Evolutionary conservation across 345 rosid species (phyloP), one percentile per base, ranked within the genome.

Genomic region (Pugionium cornutum): DNA sequence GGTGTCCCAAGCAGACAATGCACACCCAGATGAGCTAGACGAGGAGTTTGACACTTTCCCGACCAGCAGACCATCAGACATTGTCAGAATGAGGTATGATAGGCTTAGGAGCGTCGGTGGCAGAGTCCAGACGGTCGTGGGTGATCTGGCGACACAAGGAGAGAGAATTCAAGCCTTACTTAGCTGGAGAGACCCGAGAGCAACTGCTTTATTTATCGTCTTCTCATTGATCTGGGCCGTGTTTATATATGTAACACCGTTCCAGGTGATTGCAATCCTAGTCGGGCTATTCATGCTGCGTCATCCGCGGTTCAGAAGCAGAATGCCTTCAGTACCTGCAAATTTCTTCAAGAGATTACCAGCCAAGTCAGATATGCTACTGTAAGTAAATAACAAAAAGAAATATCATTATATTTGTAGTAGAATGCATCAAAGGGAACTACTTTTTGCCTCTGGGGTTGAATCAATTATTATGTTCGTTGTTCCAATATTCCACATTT

Each of bases 341-440:
- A 94, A 94, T 66, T 94, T 91, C 91, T 94, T 94, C 95, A 85
- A 91, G 70, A 80, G 99, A 75, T 78, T 94, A 78, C 99, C 99
- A 3, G 77, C 96, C 26, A 86, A 87, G 83, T 72, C 96, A 53
- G 99, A 94, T 68, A 77, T 82, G 85, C 79, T 94, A 57, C 77
- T 94, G 50, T 94, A 78, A 86, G 68, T 53, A 30, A 52, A 58
- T 45, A 10, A 50, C 36, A 34, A 34, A 40, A 7, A 37, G n/a
- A 55, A 51, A 36, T 6, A 53, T 58, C 48, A 27, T 67, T 55
- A 58, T 68, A 34, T 53, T 55, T 67, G 55, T 53, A 54, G 62
- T 61, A 54, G 64, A 41, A 53, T 74, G 72, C 61, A 57, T 26
- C 37, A 56, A 46, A 30, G 34, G 44, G 44, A 4, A 60, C 45